Evolutionary conservation across 1,284 basidiomycete genomes (phyloP), one percentile per base, ranked within the genome.

Genomic region (Mycosarcoma mackinlayi): DNA sequence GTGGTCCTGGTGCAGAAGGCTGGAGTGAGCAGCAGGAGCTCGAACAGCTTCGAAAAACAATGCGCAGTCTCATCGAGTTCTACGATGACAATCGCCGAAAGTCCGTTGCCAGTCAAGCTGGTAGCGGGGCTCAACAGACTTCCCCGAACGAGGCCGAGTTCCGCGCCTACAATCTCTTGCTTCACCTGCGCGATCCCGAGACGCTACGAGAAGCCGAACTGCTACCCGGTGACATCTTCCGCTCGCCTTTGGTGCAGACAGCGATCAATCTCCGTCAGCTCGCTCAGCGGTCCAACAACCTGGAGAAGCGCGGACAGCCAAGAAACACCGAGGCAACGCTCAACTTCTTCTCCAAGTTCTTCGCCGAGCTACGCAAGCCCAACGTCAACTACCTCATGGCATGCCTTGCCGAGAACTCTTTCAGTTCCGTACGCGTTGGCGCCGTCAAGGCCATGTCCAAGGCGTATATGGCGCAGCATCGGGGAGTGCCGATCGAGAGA

Each of bases 111-210:
- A 25, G 33, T 24, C 37, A 38, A 1, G 14, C 30, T 8, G 47
- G 33, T 78, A 84, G 62, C 88, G 92, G 55, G 86, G 90, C 86
- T 11, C 69, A 84, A 8, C 18, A 89, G 35, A 80, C 89, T 47
- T 90, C 90, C 7, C 88, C 91, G 0, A 91, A 91, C 54, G 94
- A 98, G 80, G 88, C 96, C 44, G 95, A 98, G 84, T 96, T 98
- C 88, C 89, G 93, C 19, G 90, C 96, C 0, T 98, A 98, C 84
- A 92, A 95, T 80, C 88, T 94, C 33, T 88, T 98, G 33, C 90
- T 92, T 35, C 93, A 96, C 78, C 90, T 96, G 37, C 89, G 92
- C 34, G 91, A 94, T 88, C 84, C 89, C 78, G 84, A 93, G 88
- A 85, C 91, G 86, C 53, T 90, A 85, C 84, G 93, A 45, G 84